Conservation (phyloP, 2,329 filamentous ascomycete genomes). For the Fusarium virguliforme region DNA sequence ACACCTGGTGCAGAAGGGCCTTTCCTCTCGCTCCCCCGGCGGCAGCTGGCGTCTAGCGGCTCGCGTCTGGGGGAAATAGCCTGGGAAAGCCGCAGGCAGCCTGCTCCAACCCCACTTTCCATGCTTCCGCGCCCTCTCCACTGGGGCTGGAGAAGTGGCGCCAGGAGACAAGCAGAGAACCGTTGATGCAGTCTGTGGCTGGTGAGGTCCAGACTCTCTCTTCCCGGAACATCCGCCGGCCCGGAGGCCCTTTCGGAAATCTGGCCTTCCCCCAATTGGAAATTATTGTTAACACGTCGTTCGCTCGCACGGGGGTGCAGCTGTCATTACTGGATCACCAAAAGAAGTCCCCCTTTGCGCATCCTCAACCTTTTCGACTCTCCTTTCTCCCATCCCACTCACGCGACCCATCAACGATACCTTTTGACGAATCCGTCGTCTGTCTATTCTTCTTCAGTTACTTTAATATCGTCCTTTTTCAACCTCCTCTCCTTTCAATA, state of each 20-base stretch:
- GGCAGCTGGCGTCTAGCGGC: conserved; percentile 44
- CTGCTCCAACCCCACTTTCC: conserved; percentile 12
- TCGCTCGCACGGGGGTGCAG: conserved; percentile 39
- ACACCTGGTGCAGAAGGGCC: not conserved
- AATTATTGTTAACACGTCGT: conserved; percentile 48
- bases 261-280: conserved; percentile 42
- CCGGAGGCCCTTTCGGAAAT: conserved; percentile 25
- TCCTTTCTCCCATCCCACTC: conserved; percentile 40
- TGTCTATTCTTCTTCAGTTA: conserved; percentile 18
- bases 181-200: not conserved
- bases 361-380: conserved; percentile 33
- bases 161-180: not conserved
- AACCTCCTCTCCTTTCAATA: conserved; percentile 21
- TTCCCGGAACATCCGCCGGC: conserved; percentile 31
- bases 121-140: conserved; percentile 20
- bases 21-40: conserved; percentile 10
- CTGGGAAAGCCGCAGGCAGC: conserved; percentile 35
- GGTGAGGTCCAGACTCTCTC: conserved; percentile 14
- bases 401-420: conserved; percentile 38
- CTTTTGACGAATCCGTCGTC: conserved; percentile 22
- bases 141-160: conserved; percentile 9
- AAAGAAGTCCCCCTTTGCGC: conserved; percentile 45
- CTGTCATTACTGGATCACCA: conserved; percentile 42
- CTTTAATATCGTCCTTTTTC: conserved; percentile 31
- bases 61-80: conserved; percentile 46